Percentiles rank a stretch among this genome's conserved stretches.
phyloP scores from a whole-genome alignment of 495 filamentous ascomycete genomes.

The Hypoxylon lenormandii region DNA sequence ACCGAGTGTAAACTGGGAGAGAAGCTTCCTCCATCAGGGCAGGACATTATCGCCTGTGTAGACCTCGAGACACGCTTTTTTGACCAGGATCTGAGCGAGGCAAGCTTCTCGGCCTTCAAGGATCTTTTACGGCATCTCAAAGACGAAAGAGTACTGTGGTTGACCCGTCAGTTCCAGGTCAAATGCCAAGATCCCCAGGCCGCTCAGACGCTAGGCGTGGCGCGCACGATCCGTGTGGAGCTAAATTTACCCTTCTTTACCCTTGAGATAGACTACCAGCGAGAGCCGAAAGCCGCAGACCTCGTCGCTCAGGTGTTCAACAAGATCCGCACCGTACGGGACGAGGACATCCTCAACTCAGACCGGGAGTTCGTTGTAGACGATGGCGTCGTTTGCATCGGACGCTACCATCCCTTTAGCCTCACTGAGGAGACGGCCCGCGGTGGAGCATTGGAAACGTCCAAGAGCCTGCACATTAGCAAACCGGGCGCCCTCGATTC shows the following conservation, averaged over 20 bases:
- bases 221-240: conserved; percentile 43
- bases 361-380: conserved; percentile 50
- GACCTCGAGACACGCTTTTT: conserved; percentile 54
- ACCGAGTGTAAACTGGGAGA: conserved; percentile 21
- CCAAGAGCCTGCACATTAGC: conserved; percentile 24
- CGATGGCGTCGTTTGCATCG: conserved; percentile 30
- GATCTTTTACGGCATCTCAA: conserved; percentile 18
- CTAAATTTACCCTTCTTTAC: conserved; percentile 37
- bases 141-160: conserved; percentile 49
- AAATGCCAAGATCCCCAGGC: conserved; percentile 45
- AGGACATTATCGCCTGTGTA: conserved; percentile 49
- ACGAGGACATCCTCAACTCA: conserved; percentile 32
- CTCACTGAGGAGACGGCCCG: neutral
- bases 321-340: conserved; percentile 37
- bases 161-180: conserved; percentile 47
- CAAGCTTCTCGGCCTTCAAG: conserved; percentile 42
- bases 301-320: conserved; percentile 35
- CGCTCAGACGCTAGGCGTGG: no score
- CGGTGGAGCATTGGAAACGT: neutral
- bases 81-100: conserved; percentile 42
- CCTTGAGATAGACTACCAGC: conserved; percentile 38
- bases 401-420: conserved; percentile 41
- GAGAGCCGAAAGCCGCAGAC: conserved; percentile 20
- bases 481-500: conserved; percentile 39
- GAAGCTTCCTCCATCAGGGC: conserved; percentile 25